phyloP scores from a whole-genome alignment of 345 rosid genomes.

The Aethionema arabicum region DNA sequence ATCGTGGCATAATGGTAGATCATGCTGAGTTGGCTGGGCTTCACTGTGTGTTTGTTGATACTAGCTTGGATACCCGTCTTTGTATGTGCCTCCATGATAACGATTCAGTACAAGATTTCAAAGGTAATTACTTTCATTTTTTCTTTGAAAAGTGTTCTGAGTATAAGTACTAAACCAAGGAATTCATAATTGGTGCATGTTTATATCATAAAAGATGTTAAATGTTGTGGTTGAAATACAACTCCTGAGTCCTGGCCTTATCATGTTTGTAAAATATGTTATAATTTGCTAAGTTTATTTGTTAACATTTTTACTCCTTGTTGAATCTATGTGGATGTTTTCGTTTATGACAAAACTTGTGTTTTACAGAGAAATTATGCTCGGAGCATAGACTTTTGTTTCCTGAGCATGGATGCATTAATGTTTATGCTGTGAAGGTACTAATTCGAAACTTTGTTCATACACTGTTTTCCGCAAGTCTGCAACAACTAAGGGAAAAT shows the following conservation, averaged over 20 bases:
- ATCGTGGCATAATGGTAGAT: conserved; percentile 4
- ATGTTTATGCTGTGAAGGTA: conserved; percentile 21
- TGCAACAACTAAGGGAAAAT: not conserved
- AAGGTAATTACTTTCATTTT: conserved; percentile 36
- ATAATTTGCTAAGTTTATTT: not conserved
- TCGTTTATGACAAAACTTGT: not conserved
- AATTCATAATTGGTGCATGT: too few species aligned
- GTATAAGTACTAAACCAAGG: too few species aligned
- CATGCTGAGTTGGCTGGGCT: not conserved
- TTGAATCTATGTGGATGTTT: not conserved
- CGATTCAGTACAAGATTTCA: conserved; percentile 60
- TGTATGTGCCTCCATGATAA: conserved; percentile 42
- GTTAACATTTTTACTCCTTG: not conserved
- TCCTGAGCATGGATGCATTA: conserved; percentile 18
- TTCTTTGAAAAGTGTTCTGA: not conserved
- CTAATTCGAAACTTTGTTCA: not conserved
- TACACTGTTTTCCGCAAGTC: not conserved
- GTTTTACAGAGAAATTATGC: conserved; percentile 4
- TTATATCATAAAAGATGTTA: too few species aligned
- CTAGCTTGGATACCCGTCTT: conserved; percentile 61
- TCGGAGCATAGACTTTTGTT: conserved; percentile 10
- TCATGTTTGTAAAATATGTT: not conserved
- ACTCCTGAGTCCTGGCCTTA: too few species aligned
- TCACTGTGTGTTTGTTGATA: conserved; percentile 48
- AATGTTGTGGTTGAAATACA: too few species aligned